Evolutionary conservation across 148 eudicot species (phyloP).

Genomic region (Selenicereus undatus): DNA sequence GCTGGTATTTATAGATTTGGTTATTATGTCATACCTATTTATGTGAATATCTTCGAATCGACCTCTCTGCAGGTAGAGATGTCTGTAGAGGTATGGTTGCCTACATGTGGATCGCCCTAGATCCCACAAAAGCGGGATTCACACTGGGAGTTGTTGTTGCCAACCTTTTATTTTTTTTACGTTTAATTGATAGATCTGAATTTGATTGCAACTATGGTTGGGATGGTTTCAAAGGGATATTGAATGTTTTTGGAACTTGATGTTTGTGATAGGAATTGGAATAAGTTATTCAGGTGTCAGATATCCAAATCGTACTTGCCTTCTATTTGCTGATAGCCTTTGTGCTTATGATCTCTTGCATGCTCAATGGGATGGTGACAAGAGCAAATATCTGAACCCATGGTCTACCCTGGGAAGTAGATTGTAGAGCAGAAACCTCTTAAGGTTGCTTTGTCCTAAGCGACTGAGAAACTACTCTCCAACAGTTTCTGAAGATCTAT

Average conservation of each 20-base stretch:
- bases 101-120: no score
- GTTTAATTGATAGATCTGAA: neutral
- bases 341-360: neutral
- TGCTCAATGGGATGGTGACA: neutral
- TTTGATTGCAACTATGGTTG: neutral
- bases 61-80: no score
- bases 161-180: neutral
- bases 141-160: no score
- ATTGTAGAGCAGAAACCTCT: neutral
- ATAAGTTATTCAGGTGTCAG: neutral
- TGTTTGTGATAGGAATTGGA: neutral
- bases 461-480: neutral
- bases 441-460: neutral
- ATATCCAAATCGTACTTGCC: no score
- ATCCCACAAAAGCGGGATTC: no score
- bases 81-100: no score
- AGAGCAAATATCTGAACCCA: no score
- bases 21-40: neutral
- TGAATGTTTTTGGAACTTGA: neutral
- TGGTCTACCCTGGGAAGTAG: no score
- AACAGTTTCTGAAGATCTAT: neutral
- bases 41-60: no score
- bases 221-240: neutral
- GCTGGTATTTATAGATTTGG: neutral
- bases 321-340: neutral